These are phyloP conservation scores for Trametes punicea DNA, from an alignment of 768 basidiomycete species.

Conservation along the genomic window DNA sequence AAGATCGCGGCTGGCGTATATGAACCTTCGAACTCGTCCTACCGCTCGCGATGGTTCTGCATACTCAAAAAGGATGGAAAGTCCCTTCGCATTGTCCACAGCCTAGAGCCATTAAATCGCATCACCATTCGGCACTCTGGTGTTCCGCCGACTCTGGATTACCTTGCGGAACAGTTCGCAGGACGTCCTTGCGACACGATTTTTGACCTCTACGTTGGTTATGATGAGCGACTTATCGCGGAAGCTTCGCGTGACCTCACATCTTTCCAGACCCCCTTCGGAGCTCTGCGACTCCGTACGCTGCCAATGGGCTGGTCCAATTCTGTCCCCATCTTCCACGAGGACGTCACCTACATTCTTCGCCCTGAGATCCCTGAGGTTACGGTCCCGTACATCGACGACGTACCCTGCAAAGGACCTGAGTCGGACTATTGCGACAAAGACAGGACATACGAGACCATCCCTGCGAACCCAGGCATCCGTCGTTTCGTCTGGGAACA, in stretches of 20 bases:
- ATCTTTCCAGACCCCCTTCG: constrained; percentile 39
- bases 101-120: constrained; percentile 24
- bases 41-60: constrained; percentile 25
- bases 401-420: background rate
- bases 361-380: too few relatives aligned
- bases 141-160: too few relatives aligned
- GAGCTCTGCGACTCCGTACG: constrained; percentile 27
- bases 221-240: constrained; percentile 32
- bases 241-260: constrained; percentile 37
- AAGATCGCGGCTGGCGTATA: constrained; percentile 38
- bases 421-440: background rate
- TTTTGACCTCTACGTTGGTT: constrained; percentile 31
- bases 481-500: too few relatives aligned
- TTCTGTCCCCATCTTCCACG: too few relatives aligned
- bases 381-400: too few relatives aligned
- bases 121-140: too few relatives aligned
- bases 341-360: too few relatives aligned
- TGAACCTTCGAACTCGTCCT: constrained; percentile 24
- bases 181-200: constrained; percentile 20
- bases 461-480: background rate
- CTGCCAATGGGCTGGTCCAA: too few relatives aligned
- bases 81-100: constrained; percentile 23
- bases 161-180: constrained; percentile 15
- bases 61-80: constrained; percentile 23
- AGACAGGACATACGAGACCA: background rate